Evolutionary conservation across 1,139 yeast species (phyloP).

Genomic region (Saccharomyces hybrid): DNA sequence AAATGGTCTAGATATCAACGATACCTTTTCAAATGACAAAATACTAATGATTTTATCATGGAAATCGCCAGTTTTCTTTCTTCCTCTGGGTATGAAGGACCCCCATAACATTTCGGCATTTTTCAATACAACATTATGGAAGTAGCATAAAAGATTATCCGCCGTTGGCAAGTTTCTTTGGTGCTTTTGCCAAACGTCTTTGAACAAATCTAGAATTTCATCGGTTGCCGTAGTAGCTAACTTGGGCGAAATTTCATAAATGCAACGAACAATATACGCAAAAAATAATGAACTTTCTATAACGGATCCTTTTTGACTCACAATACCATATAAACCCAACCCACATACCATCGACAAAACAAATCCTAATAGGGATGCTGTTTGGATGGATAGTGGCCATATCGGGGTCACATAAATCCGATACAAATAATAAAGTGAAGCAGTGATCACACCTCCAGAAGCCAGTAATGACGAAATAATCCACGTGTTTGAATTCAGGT

Average conservation of each 20-base stretch:
- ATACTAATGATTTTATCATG: conserved; percentile 18
- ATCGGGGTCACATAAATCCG: conserved; percentile 75
- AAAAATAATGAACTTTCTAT: conserved; percentile 79
- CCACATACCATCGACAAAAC: conserved; percentile 69
- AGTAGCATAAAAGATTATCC: conserved; percentile 25
- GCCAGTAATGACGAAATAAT: conserved; percentile 64
- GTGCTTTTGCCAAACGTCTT: conserved; percentile 33
- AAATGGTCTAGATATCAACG: conserved; percentile 33
- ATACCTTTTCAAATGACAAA: background rate
- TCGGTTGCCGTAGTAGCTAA: conserved; percentile 43
- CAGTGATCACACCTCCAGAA: conserved; percentile 69
- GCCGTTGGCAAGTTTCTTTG: conserved; percentile 26
- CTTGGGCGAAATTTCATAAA: conserved; percentile 84
- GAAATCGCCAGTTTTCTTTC: conserved; percentile 15
- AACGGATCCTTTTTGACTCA: conserved; percentile 78
- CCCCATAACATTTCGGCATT: conserved; percentile 26
- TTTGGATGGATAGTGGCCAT: conserved; percentile 53
- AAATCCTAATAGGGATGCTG: conserved; percentile 81
- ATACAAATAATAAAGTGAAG: conserved; percentile 69
- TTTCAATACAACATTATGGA: conserved; percentile 20
- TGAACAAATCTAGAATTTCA: conserved; percentile 34
- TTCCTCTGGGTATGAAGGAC: conserved; percentile 14
- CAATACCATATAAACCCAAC: conserved; percentile 75
- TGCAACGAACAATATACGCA: conserved; percentile 86
- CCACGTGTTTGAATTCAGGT: conserved; percentile 52